Evolutionary conservation across 2,329 filamentous ascomycete genomes (phyloP), one percentile per base, ranked within the genome.

Genomic region (Teratosphaeria gauchensis): DNA sequence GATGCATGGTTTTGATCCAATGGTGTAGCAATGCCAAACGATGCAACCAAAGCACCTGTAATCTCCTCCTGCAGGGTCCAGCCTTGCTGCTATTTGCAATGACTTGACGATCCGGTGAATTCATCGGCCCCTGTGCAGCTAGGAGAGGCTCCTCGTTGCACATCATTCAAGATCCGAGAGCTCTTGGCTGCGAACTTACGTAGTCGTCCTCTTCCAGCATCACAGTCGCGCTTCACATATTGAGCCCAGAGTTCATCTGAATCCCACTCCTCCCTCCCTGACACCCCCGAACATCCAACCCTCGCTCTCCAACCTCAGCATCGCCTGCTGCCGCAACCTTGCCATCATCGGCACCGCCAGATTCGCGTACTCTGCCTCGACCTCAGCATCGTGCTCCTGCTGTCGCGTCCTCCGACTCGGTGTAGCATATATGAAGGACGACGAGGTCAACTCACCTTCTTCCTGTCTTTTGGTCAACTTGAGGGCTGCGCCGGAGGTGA

Each of bases 221-320:
- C n/a, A n/a, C n/a, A n/a, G n/a, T n/a, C n/a, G n/a, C n/a, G n/a
- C 8, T 35, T 35, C 33, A 2, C 24, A 4, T 4, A 28, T 28
- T 28, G 24, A 28, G 24, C 24, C 24, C 24, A 2, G 24, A 28
- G 24, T 4, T 28, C 24, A 28, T 28, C 24, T 28, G 24, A 28
- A 28, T 28, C 24, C 24, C 24, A 28, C 2, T 28, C 24, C 24
- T 28, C 38, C 38, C 4, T 46, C 38, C 38, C 42, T 21, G 12
- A 4, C 52, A 16, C 63, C 57, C 61, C 67, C 68, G 58, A 66
- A 68, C 56, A 63, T 32, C 68, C 68, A 70, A 7, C 61, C 59
- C 57, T 67, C 67, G 16, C 63, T 60, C 21, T 70, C 65, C 21
- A 70, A 56, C 51, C 64, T 64, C 42, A 60, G 53, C 58, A 68